Evolutionary conservation across 2,329 filamentous ascomycete genomes (phyloP), one percentile per base, ranked within the genome.

Genomic region (Apiospora hydei): DNA sequence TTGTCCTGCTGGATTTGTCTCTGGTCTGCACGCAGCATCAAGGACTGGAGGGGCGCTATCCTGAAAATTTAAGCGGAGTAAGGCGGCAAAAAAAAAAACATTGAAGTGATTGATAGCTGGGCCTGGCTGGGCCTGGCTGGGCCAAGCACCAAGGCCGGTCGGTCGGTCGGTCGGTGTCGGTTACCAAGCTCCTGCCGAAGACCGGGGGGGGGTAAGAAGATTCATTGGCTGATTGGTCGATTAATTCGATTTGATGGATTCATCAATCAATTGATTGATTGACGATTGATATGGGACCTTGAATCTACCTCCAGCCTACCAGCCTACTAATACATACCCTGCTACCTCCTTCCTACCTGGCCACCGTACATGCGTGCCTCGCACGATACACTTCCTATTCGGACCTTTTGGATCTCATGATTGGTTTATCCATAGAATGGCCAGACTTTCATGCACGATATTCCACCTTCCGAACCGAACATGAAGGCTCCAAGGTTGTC

Each of bases 41-140:
- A 57, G 68, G 34, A 41, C 30, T 38, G 68, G 47, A 41, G 30
- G 46, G 47, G 49, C 30, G 46, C 68, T 41, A 53, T 34, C 46
- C 21, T 53, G 47, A 69, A 69, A 69, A 69, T 51, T 69, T 41
- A 51, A 51, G 68, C 68, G 68, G 68, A 69, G 46, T 57, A 26
- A 6, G 68, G 21, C 68, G 68, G 68, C 68, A 69, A 24, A 67
- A 67, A 61, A 61, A 18, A 21, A 11, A 7, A 7, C 5, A 38
- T 6, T 6, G 3, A 38, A 38, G 34, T 38, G 34, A 47, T 47
- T 47, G 44, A 21, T 47, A 47, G 44, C 44, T 47, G 44, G 44
- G 43, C 11, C 43, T 44, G 43, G 51, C 16, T 34, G n/a, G 34
- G 51, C 26, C 21, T 13, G 53, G 18, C 34, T 16, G 5, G 6